A percentile compares a stretch with the other conserved stretches of the same genome.
phyloP scores from a whole-genome alignment of 2,329 filamentous ascomycete species.

The Alternaria longipes region DNA sequence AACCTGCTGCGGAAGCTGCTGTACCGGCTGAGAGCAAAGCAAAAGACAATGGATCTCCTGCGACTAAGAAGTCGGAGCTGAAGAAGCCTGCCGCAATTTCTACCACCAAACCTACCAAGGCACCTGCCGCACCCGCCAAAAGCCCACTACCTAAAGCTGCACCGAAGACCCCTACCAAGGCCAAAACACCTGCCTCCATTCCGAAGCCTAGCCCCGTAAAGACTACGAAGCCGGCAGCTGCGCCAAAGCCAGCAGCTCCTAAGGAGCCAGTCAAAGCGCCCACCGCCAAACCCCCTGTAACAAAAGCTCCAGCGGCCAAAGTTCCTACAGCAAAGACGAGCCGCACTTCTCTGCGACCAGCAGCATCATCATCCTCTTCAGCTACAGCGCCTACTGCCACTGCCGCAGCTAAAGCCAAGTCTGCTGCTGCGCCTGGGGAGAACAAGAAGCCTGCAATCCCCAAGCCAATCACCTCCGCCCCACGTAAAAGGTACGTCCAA shows the following conservation, averaged over 20 bases:
- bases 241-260: constrained; percentile 32
- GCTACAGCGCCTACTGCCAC: constrained; percentile 38
- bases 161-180: constrained; percentile 45
- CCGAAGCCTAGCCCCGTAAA: constrained; percentile 35
- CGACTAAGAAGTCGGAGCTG: constrained; percentile 23
- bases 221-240: constrained; percentile 27
- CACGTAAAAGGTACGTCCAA: constrained; percentile 24
- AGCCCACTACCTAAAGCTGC: constrained; percentile 44
- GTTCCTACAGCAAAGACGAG: constrained; percentile 38
- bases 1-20: constrained; percentile 3
- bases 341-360: constrained; percentile 39
- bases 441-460: constrained; percentile 25
- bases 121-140: constrained; percentile 33
- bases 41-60: constrained; percentile 27
- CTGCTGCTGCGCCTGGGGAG: constrained; percentile 13
- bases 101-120: constrained; percentile 40
- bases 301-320: constrained; percentile 13
- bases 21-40: constrained; percentile 13
- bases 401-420: constrained; percentile 24
- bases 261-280: constrained; percentile 35
- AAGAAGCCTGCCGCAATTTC: constrained; percentile 49
- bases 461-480: constrained; percentile 22
- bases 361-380: constrained; percentile 29
- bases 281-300: constrained; percentile 3
- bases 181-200: constrained; percentile 26